A percentile compares a stretch with the other conserved stretches of the same genome.
Evolutionary conservation across 2,329 filamentous ascomycete genomes (phyloP).

Genomic region (Exophiala phaeomuriformis): DNA sequence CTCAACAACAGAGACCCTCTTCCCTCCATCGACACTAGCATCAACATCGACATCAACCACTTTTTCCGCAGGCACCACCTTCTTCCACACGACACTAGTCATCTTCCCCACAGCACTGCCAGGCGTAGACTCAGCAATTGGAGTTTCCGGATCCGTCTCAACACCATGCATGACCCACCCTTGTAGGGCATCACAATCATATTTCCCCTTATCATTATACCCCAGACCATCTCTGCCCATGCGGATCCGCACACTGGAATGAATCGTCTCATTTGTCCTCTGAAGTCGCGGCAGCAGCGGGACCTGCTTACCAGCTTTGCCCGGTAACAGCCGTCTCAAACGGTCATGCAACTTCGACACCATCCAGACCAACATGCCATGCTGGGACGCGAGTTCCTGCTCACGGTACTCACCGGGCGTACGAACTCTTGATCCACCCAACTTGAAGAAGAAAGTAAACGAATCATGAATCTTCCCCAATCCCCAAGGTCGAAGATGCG

Average conservation of each 20-base stretch:
- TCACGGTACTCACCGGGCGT: constrained; percentile 27
- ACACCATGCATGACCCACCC: constrained; percentile 22
- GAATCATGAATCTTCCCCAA: constrained; percentile 27
- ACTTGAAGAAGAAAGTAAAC: constrained; percentile 22
- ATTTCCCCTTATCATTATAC: constrained; percentile 44
- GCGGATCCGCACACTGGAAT: constrained; percentile 49
- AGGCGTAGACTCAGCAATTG: constrained; percentile 16
- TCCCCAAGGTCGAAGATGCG: constrained; percentile 23
- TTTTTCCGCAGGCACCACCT: constrained; percentile 10
- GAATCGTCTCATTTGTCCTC: constrained; percentile 51
- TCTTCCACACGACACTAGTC: constrained; percentile 25
- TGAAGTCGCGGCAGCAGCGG: constrained; percentile 31
- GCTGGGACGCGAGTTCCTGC: constrained; percentile 15
- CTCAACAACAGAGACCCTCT: not conserved
- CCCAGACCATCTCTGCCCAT: constrained; percentile 47
- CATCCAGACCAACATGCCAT: constrained; percentile 22
- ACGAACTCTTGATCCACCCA: constrained; percentile 23
- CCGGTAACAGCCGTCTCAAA: not conserved
- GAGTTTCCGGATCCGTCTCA: constrained; percentile 23
- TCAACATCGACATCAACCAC: not conserved
- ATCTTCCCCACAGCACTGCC: constrained; percentile 22
- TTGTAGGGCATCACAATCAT: constrained; percentile 39
- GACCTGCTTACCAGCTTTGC: not conserved
- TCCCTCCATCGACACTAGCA: not conserved
- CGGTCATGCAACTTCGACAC: constrained; percentile 8